Percentiles rank a stretch among this genome's conserved stretches.
Evolutionary conservation across 2,329 filamentous ascomycete species (phyloP).

Genomic region (Dendrostoma leiphaemia): DNA sequence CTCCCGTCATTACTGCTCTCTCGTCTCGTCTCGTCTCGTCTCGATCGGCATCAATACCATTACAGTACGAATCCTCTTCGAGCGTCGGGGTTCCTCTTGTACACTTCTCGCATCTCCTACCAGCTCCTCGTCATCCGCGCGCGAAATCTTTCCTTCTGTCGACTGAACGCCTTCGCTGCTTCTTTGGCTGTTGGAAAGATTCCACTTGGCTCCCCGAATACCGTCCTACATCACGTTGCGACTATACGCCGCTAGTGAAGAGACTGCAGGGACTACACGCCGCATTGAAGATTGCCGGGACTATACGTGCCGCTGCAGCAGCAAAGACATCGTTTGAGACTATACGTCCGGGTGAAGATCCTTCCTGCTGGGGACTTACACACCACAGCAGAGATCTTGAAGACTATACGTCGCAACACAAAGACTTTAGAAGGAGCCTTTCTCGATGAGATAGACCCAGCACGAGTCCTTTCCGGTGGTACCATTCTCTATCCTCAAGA

Average conservation of each 20-base stretch:
- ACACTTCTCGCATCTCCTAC: conserved; percentile 20
- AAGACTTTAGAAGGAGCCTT: not conserved
- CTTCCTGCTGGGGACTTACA: too few relatives aligned
- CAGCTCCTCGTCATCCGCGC: conserved; percentile 12
- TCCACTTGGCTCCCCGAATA: conserved; percentile 6
- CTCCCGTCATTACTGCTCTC: conserved; percentile 1
- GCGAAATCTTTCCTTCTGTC: conserved; percentile 18
- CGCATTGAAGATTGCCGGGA: not conserved
- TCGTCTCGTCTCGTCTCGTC: conserved; percentile 14
- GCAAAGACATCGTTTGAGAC: too few relatives aligned
- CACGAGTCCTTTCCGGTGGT: not conserved
- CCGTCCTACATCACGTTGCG: not conserved
- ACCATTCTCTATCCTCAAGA: conserved; percentile 4
- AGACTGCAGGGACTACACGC: not conserved
- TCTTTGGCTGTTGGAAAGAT: conserved; percentile 12
- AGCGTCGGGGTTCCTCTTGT: conserved; percentile 20
- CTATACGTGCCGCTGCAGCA: too few relatives aligned
- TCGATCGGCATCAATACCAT: conserved; percentile 18
- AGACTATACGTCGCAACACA: not conserved
- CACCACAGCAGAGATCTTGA: not conserved
- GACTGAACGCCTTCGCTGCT: conserved; percentile 13
- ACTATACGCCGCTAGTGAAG: not conserved
- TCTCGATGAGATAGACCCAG: not conserved
- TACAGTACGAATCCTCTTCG: conserved; percentile 23
- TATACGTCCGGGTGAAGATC: too few relatives aligned